phyloP scores from a whole-genome alignment of 495 filamentous ascomycete genomes.

The Talaromyces proteolyticus region DNA sequence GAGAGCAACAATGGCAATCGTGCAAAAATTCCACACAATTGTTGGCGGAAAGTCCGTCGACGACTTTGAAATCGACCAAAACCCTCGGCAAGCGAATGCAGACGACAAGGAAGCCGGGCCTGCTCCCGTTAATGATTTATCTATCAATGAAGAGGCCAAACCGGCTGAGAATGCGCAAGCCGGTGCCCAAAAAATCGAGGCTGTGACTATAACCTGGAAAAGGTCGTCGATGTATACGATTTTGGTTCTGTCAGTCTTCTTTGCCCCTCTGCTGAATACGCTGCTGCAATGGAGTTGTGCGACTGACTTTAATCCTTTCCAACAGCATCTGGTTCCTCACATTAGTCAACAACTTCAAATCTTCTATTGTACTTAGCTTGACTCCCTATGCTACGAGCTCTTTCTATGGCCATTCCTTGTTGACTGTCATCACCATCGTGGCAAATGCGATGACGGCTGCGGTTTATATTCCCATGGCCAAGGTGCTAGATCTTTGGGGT shows the following conservation, averaged over 20 bases:
- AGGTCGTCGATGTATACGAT: conserved; percentile 6
- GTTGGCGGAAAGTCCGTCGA: neutral
- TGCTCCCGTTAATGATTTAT: neutral
- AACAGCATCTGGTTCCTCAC: conserved; percentile 6
- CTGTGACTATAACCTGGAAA: conserved; percentile 13
- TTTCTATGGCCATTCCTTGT: conserved; percentile 51
- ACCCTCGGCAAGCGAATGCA: too few species aligned
- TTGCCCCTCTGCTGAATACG: conserved; percentile 6
- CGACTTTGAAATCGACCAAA: neutral
- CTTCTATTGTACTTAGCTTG: conserved; percentile 39
- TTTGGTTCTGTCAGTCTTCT: conserved; percentile 11
- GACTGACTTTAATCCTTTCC: neutral
- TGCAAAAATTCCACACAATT: neutral
- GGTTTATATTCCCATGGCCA: conserved; percentile 52
- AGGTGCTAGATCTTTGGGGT: conserved; percentile 64
- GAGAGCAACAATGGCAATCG: conserved; percentile 12
- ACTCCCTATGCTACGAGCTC: conserved; percentile 43
- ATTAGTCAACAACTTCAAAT: conserved; percentile 6
- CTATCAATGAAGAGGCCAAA: conserved; percentile 4
- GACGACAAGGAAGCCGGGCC: neutral
- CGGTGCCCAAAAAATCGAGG: conserved; percentile 17
- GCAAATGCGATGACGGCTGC: conserved; percentile 33
- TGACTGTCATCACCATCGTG: conserved; percentile 52
- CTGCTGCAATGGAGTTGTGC: conserved; percentile 8
- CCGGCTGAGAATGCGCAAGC: conserved; percentile 9